These are phyloP conservation scores for Teunomyces lycoperdinae DNA, from an alignment of 805 yeast genomes.

Conservation along the genomic window DNA sequence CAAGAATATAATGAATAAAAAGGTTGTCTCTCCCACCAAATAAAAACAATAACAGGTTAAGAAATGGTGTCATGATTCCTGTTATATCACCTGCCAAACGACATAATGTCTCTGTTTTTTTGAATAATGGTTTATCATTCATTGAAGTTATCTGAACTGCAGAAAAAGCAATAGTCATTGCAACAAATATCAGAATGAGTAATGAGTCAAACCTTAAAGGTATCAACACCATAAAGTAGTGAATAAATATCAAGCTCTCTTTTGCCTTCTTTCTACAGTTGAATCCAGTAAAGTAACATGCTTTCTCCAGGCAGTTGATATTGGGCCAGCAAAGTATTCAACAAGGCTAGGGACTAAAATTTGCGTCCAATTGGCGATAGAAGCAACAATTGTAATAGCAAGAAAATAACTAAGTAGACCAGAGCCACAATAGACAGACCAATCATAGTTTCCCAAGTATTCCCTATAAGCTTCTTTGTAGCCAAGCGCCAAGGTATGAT, in stretches of 20 bases:
- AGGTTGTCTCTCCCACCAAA: slow-evolving; percentile 29
- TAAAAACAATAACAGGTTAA: slow-evolving; percentile 15
- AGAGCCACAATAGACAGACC: slow-evolving; percentile 22
- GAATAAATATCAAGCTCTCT: background rate
- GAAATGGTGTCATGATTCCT: slow-evolving; percentile 43
- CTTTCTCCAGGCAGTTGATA: slow-evolving; percentile 16
- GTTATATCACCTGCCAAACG: slow-evolving; percentile 47
- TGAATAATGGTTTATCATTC: slow-evolving; percentile 36
- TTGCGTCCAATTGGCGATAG: slow-evolving; percentile 20
- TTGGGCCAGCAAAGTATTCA: slow-evolving; percentile 13
- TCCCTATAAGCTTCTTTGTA: slow-evolving; percentile 11
- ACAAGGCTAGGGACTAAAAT: slow-evolving; percentile 20
- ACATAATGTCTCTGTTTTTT: slow-evolving; percentile 8
- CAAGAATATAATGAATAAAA: slow-evolving; percentile 53
- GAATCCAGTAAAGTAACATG: slow-evolving; percentile 16
- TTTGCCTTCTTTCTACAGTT: slow-evolving; percentile 6
- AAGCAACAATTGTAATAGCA: slow-evolving; percentile 29
- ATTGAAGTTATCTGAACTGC: slow-evolving; percentile 22
- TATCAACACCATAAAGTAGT: slow-evolving; percentile 20
- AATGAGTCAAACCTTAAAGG: slow-evolving; percentile 37
- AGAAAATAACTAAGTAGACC: slow-evolving; percentile 29
- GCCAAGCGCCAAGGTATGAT: slow-evolving; percentile 9
- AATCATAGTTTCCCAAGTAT: slow-evolving; percentile 20
- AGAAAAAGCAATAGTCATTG: slow-evolving; percentile 22
- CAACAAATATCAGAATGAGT: slow-evolving; percentile 18